Evolutionary conservation across 2,329 filamentous ascomycete species (phyloP), one percentile per base, ranked within the genome.

Genomic region (Nakataea oryzae): DNA sequence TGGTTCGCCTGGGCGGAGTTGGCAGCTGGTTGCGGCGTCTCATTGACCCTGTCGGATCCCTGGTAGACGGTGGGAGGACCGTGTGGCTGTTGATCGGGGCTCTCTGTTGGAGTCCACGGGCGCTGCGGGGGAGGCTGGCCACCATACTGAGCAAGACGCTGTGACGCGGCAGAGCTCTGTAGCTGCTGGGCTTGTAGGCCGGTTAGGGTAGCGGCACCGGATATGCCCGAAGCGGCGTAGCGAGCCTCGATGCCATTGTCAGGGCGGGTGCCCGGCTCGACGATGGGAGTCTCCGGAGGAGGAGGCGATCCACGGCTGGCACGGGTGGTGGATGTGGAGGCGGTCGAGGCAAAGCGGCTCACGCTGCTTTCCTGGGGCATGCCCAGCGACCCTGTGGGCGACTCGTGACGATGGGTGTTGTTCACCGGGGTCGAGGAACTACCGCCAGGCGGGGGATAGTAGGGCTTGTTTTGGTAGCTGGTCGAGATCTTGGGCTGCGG

Each of bases 71-170:
- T 92, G 0, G 93, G 92, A 32, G 92, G 92, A 0, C 93, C 93
- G 76, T 96, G 91, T 6, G 91, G 91, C 61, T 92, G 88, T 65
- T 87, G 88, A 34, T 91, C 92, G 1, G 93, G 92, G 63, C 87
- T 83, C 73, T 99, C 95, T 3, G 95, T 97, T 0, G 95, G 95
- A 12, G 93, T 97, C 95, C 93, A 97, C 32, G 93, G 93, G 58
- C 93, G 83, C 29, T 75, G 76, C 57, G 76, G 74, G 34, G 74
- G 76, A 62, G 77, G 76, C 61, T 80, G 78, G 47, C 81, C 78
- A 27, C 81, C 83, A 72, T 96, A 97, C 64, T 95, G 90, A 50
- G 91, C 89, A 65, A 89, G 78, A 67, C 93, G 83, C 72, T 95
- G 91, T 30, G 90, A 82, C 24, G 93, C 91, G 3, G 92, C 92